Evolutionary conservation across 1,284 basidiomycete species (phyloP).

Genomic region (Ustilago nuda): DNA sequence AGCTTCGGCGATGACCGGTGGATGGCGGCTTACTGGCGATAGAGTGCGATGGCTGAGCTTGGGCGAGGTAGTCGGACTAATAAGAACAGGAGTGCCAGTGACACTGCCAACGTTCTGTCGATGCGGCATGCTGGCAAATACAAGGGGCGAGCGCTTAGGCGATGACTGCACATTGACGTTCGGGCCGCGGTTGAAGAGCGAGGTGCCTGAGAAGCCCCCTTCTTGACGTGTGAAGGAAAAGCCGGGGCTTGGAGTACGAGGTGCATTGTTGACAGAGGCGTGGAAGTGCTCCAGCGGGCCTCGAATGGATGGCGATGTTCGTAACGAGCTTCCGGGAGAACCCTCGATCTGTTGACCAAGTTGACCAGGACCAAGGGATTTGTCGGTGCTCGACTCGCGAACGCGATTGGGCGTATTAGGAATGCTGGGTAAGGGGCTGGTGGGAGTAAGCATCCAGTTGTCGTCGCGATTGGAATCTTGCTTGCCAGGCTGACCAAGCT

Average conservation of each 20-base stretch:
- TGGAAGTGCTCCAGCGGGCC: constrained; percentile 40
- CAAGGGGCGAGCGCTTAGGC: constrained; percentile 45
- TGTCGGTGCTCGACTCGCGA: constrained; percentile 33
- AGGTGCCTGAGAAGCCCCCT: constrained; percentile 12
- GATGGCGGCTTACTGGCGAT: constrained; percentile 32
- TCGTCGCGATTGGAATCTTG: constrained; percentile 27
- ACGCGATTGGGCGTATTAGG: constrained; percentile 46
- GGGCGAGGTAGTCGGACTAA: constrained; percentile 40
- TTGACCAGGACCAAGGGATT: constrained; percentile 4
- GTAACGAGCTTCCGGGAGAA: background rate
- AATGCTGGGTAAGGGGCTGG: constrained; percentile 57
- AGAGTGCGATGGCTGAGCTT: constrained; percentile 45
- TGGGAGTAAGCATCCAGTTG: constrained; percentile 59
- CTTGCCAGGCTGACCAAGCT: background rate
- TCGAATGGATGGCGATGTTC: constrained; percentile 22
- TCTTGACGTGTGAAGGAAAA: constrained; percentile 20
- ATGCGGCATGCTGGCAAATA: constrained; percentile 14
- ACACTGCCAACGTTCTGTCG: constrained; percentile 15
- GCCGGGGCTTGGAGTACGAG: constrained; percentile 40
- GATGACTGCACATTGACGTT: constrained; percentile 35
- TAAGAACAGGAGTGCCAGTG: constrained; percentile 17
- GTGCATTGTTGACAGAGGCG: constrained; percentile 12
- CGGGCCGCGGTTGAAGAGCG: constrained; percentile 35
- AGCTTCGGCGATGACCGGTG: constrained; percentile 31
- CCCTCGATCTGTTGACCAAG: background rate